Evolutionary conservation across 2,329 filamentous ascomycete genomes (phyloP).

Genomic region (Arthroderma uncinatum): DNA sequence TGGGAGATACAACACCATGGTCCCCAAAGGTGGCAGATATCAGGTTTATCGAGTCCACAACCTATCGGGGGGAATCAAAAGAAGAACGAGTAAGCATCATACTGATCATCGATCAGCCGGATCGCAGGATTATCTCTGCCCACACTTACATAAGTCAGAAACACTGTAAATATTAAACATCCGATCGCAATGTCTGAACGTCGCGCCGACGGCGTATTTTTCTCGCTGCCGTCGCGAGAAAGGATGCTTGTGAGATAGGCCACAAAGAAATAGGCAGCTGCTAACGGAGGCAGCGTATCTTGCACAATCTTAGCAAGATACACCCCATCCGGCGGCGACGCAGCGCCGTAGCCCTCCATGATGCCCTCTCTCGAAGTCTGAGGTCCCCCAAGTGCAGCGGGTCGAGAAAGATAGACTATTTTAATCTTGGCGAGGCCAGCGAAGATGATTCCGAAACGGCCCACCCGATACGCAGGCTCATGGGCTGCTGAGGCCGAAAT

Average conservation of each 20-base stretch:
- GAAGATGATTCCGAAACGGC: slow-evolving; percentile 2
- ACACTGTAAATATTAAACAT: slow-evolving; percentile 27
- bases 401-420: background rate
- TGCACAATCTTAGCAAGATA: background rate
- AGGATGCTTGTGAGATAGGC: background rate
- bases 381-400: background rate
- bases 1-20: background rate
- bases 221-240: background rate
- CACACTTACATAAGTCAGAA: slow-evolving; percentile 32
- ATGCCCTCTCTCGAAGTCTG: background rate
- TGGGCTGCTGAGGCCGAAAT: background rate
- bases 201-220: slow-evolving; percentile 9
- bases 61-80: slow-evolving; percentile 3
- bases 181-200: slow-evolving; percentile 36
- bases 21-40: slow-evolving; percentile 10
- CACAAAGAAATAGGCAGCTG: slow-evolving; percentile 2
- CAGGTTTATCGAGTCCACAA: slow-evolving; percentile 15
- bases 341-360: slow-evolving; percentile 1
- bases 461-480: background rate
- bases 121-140: background rate
- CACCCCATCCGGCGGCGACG: background rate
- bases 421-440: slow-evolving; percentile 1
- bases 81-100: background rate
- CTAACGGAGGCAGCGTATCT: background rate
- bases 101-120: background rate